Evolutionary conservation across 2,329 filamentous ascomycete genomes (phyloP).

Genomic region (Lasiodiplodia sp.): DNA sequence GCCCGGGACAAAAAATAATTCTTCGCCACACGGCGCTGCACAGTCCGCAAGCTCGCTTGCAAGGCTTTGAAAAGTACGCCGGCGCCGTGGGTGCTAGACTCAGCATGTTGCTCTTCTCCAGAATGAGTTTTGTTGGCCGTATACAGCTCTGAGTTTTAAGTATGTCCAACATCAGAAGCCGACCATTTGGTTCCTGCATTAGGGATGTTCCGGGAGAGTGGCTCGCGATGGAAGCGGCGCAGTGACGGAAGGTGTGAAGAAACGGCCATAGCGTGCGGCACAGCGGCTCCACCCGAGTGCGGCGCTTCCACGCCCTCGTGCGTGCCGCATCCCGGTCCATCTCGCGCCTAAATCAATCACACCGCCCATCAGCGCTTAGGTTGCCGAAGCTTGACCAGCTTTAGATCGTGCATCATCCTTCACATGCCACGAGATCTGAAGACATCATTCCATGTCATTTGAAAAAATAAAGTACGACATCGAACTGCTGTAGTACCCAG

Average conservation of each 20-base stretch:
- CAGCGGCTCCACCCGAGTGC: slow-evolving; percentile 10
- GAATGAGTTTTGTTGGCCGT: too few species aligned
- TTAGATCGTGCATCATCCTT: too few species aligned
- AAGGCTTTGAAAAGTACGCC: not conserved
- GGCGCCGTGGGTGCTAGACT: too few species aligned
- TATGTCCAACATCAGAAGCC: too few species aligned
- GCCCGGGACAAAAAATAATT: not conserved
- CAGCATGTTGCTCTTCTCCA: too few species aligned
- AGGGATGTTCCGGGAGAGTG: too few species aligned
- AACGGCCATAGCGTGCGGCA: not conserved
- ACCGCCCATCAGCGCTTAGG: not conserved
- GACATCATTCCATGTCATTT: too few species aligned
- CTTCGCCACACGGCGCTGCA: not conserved
- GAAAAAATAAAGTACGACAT: too few species aligned
- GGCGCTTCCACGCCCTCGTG: not conserved
- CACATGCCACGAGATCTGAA: too few species aligned
- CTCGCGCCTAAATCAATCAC: not conserved
- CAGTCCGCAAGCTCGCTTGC: not conserved
- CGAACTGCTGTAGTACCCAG: too few species aligned
- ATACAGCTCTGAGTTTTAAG: too few species aligned
- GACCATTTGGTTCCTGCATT: not conserved
- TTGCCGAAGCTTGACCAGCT: not conserved
- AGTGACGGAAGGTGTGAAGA: not conserved
- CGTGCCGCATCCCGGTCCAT: not conserved
- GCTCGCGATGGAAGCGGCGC: not conserved